phyloP scores from a whole-genome alignment of 2,329 filamentous ascomycete genomes.

The Trichoderma semiorbis region DNA sequence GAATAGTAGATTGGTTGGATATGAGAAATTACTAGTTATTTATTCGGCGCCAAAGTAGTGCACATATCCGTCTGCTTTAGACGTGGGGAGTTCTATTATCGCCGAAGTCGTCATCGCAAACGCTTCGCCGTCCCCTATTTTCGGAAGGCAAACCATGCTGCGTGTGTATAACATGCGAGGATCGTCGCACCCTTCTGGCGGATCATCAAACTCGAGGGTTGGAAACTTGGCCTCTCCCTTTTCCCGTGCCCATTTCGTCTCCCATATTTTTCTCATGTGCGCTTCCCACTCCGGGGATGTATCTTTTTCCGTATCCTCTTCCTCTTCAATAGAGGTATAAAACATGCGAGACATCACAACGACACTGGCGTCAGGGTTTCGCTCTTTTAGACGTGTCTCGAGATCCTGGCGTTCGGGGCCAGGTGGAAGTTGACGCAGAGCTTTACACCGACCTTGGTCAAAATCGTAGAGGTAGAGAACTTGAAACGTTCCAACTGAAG shows the following conservation, averaged over 20 bases:
- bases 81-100: not conserved
- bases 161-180: not conserved
- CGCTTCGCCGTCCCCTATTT: not conserved
- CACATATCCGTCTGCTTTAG: not conserved
- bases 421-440: not conserved
- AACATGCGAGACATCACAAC: slow-evolving; percentile 2
- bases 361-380: not conserved
- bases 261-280: not conserved
- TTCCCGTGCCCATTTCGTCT: not conserved
- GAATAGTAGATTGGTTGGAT: not conserved
- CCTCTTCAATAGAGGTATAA: not conserved
- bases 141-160: not conserved
- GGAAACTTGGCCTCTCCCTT: slow-evolving; percentile 7
- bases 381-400: not conserved
- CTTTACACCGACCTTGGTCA: not conserved
- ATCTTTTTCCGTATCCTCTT: not conserved
- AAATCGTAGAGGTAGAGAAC: slow-evolving; percentile 11
- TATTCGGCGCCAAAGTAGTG: not conserved
- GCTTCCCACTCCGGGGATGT: not conserved
- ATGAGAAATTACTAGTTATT: not conserved
- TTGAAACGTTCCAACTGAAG: not conserved
- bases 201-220: not conserved
- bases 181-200: not conserved
- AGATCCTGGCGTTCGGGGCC: not conserved
- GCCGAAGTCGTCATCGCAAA: slow-evolving; percentile 8